A percentile compares a stretch with the other conserved stretches of the same genome.
Conservation (phyloP, 495 filamentous ascomycete genomes). For the Bombardia bombarda region DNA sequence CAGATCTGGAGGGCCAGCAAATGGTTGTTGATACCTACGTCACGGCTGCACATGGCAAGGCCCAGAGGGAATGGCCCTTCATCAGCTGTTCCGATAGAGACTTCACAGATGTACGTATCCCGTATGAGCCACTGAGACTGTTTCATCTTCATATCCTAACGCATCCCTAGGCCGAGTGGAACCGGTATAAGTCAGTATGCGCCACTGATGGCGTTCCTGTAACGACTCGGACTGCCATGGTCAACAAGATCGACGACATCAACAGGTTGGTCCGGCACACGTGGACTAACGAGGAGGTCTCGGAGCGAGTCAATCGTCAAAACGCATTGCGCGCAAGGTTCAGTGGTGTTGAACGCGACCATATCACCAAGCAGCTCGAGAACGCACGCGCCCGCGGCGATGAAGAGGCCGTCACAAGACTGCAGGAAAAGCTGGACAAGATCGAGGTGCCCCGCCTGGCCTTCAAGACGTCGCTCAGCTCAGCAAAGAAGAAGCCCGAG, state of each 20-base stretch:
- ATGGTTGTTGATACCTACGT: slow-evolving; percentile 74
- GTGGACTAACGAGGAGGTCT: slow-evolving; percentile 75
- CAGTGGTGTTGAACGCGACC: slow-evolving; percentile 54
- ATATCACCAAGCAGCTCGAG: slow-evolving; percentile 52
- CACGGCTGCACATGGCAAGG: slow-evolving; percentile 64
- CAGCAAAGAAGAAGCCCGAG: slow-evolving; percentile 33
- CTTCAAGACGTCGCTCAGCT: slow-evolving; percentile 52
- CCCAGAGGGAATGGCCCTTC: slow-evolving; percentile 72
- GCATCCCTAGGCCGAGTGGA: slow-evolving; percentile 57
- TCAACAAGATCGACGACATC: slow-evolving; percentile 71
- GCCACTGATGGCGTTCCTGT: slow-evolving; percentile 61
- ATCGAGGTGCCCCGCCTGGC: slow-evolving; percentile 62
- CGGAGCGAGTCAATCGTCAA: slow-evolving; percentile 64
- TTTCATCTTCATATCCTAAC: slow-evolving; percentile 12
- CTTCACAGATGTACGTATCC: slow-evolving; percentile 59
- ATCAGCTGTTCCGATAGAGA: slow-evolving; percentile 68
- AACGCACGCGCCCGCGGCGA: slow-evolving; percentile 57
- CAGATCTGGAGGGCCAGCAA: slow-evolving; percentile 56
- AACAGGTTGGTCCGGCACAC: slow-evolving; percentile 64
- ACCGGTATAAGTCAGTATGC: slow-evolving; percentile 72
- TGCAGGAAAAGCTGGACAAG: slow-evolving; percentile 60
- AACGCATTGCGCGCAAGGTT: slow-evolving; percentile 52
- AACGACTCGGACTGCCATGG: slow-evolving; percentile 57
- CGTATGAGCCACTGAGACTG: neutral
- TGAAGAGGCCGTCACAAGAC: slow-evolving; percentile 45